These are phyloP conservation scores for Cairneyella variabilis DNA, from an alignment of 495 filamentous ascomycete species.

Conservation along the genomic window DNA sequence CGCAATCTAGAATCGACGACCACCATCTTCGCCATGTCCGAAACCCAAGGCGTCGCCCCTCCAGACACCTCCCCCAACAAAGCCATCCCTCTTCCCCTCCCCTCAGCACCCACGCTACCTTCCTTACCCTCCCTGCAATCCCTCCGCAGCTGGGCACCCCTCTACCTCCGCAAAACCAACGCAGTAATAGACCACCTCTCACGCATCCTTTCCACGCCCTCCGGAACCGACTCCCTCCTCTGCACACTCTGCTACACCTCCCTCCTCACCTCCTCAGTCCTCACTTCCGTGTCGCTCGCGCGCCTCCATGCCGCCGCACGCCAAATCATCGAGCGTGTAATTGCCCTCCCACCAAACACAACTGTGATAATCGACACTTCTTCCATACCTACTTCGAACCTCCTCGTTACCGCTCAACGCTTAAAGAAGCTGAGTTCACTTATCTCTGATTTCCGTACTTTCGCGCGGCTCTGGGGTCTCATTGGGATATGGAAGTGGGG, in stretches of 20 bases:
- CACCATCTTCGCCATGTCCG: conserved; percentile 19
- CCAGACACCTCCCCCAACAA: conserved; percentile 16
- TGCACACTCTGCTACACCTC: conserved; percentile 63
- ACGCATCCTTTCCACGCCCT: conserved; percentile 53
- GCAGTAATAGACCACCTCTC: conserved; percentile 47
- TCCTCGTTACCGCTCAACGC: conserved; percentile 31
- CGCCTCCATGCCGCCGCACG: conserved; percentile 10
- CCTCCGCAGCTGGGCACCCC: conserved; percentile 25
- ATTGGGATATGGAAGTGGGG: conserved; percentile 76
- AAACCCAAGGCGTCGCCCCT: conserved; percentile 12
- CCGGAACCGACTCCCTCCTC: conserved; percentile 59
- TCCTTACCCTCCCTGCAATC: conserved; percentile 11
- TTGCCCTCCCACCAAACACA: conserved; percentile 21
- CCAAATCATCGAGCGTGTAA: conserved; percentile 17
- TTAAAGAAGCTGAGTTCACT: conserved; percentile 47
- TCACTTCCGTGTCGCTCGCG: conserved; percentile 24
- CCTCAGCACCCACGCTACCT: conserved; percentile 1
- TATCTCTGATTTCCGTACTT: conserved; percentile 64
- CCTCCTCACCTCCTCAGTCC: conserved; percentile 41
- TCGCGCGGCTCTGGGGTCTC: conserved; percentile 74
- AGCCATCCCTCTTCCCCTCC: conserved; percentile 23
- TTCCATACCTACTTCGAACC: conserved; percentile 37
- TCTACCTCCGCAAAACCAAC: conserved; percentile 37
- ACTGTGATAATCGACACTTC: conserved; percentile 20
- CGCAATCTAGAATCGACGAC: too few relatives aligned